These are phyloP conservation scores for Cordyceps cateniannulata DNA, from an alignment of 2,329 filamentous ascomycete genomes.

Conservation along the genomic window DNA sequence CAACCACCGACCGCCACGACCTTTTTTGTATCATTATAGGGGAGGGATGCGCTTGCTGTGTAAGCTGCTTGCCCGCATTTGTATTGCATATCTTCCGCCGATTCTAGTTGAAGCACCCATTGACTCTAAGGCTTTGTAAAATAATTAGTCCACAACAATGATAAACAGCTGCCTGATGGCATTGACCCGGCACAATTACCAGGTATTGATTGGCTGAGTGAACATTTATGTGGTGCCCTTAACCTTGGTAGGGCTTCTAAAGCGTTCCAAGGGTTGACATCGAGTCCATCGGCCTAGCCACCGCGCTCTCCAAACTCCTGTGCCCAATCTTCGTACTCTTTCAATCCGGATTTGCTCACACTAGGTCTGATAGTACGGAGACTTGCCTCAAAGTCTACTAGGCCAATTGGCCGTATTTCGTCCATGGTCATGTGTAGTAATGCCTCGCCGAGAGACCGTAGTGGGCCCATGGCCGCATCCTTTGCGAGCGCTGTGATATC, in stretches of 20 bases:
- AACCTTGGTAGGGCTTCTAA: background rate
- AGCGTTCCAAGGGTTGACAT: background rate
- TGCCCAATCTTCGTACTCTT: conserved; percentile 92
- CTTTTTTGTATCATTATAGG: background rate
- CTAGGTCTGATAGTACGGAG: conserved; percentile 80
- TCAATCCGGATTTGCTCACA: conserved; percentile 77
- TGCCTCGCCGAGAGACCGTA: conserved; percentile 83
- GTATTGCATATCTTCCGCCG: background rate
- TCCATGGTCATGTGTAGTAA: conserved; percentile 90
- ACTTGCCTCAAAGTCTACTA: conserved; percentile 79
- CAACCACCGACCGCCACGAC: background rate
- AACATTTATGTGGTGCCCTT: background rate
- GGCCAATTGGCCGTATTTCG: conserved; percentile 79
- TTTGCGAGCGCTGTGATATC: conserved; percentile 96
- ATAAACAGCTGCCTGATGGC: background rate
- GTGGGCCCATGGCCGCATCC: conserved; percentile 94
- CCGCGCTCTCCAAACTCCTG: conserved; percentile 87
- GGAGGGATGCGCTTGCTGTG: background rate
- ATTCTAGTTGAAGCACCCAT: background rate
- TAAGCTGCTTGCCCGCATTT: background rate
- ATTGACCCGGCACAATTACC: background rate
- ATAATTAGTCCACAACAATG: background rate
- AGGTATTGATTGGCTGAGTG: background rate
- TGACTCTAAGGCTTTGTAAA: background rate
- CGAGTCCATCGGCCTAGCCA: conserved; percentile 42